Percentiles rank a stretch among this genome's conserved stretches.
Evolutionary conservation across 345 rosid species (phyloP).

Genomic region (Corymbia maculata): DNA sequence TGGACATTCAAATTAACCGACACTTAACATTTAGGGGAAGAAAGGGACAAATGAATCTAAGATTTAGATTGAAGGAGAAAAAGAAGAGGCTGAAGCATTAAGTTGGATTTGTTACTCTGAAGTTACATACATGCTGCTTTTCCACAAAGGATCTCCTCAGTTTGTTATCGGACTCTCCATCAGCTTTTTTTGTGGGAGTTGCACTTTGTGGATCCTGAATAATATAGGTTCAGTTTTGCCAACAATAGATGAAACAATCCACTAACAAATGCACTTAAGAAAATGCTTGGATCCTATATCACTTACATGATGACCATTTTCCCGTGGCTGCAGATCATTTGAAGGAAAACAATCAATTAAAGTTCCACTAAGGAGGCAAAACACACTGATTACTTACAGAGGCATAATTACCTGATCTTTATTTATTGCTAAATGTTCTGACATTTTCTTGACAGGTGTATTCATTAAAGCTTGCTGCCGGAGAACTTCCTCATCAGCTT

Average conservation of each 20-base stretch:
- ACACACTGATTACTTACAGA: neutral
- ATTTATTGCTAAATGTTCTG: constrained; percentile 42
- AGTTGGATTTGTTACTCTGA: neutral
- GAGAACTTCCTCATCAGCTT: constrained; percentile 64
- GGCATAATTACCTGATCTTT: constrained; percentile 28
- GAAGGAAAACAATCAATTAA: neutral
- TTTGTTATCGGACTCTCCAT: constrained; percentile 38
- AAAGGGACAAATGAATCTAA: neutral
- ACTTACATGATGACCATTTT: constrained; percentile 64
- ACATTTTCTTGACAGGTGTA: constrained; percentile 43
- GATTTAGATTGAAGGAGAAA: neutral
- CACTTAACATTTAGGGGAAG: neutral
- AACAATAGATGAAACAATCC: neutral
- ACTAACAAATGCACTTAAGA: neutral
- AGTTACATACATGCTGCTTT: constrained; percentile 58
- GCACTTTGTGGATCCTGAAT: constrained; percentile 42
- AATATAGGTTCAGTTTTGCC: neutral
- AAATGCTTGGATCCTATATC: constrained; percentile 3
- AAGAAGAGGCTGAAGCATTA: neutral
- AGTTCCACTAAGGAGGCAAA: neutral
- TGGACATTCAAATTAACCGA: neutral
- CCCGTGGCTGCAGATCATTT: constrained; percentile 42
- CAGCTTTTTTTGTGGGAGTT: constrained; percentile 36
- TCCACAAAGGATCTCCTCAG: constrained; percentile 56
- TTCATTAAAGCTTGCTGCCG: constrained; percentile 49